Evolutionary conservation across 306 rosid genomes (phyloP).

Genomic region (Vigna trinervia): DNA sequence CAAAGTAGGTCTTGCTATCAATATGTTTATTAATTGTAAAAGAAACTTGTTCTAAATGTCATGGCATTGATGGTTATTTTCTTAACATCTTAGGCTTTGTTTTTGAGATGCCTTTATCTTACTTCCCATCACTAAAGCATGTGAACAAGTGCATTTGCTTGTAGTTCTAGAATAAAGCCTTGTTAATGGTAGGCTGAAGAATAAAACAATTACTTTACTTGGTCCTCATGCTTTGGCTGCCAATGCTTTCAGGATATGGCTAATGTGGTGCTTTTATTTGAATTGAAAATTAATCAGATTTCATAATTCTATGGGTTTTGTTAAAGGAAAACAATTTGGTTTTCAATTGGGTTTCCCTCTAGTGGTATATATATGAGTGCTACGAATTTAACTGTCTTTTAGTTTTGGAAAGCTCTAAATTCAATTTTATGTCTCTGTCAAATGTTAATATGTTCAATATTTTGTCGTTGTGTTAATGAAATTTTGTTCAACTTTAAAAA

Average conservation of each 20-base stretch:
- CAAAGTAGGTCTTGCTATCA: constrained; percentile 26
- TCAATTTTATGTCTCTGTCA: constrained; percentile 20
- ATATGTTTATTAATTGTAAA: not conserved
- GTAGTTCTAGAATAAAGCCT: constrained; percentile 18
- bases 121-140: constrained; percentile 21
- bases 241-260: constrained; percentile 31
- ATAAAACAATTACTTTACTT: constrained; percentile 15
- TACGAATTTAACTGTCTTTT: not conserved
- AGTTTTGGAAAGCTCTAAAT: constrained; percentile 5
- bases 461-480: not conserved
- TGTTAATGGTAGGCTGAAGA: constrained; percentile 12
- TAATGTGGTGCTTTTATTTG: constrained; percentile 26
- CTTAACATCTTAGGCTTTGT: constrained; percentile 32
- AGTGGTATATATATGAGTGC: constrained; percentile 22
- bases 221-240: constrained; percentile 20
- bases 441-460: constrained; percentile 25
- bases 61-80: not conserved
- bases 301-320: constrained; percentile 24
- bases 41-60: constrained; percentile 35
- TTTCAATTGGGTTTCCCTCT: constrained; percentile 11
- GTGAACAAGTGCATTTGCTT: constrained; percentile 17
- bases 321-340: constrained; percentile 9
- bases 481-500: constrained; percentile 24
- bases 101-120: not conserved
- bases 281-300: constrained; percentile 30